These are phyloP conservation scores for Metarhizium robertsii DNA, from an alignment of 2,329 filamentous ascomycete species.

Conservation along the genomic window DNA sequence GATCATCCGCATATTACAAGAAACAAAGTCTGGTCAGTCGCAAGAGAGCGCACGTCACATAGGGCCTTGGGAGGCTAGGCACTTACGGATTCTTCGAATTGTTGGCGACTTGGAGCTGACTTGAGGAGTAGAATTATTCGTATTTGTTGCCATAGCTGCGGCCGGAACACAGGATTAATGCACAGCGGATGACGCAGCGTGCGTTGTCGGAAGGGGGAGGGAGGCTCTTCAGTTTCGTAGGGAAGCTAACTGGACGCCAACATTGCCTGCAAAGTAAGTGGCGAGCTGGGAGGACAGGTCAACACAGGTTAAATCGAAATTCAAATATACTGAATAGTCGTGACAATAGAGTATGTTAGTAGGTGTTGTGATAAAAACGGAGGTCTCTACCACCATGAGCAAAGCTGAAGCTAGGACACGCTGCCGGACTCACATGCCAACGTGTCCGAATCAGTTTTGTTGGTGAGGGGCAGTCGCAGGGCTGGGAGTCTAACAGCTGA, in stretches of 20 bases:
- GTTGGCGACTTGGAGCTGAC: slow-evolving; percentile 74
- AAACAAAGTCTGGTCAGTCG: no score
- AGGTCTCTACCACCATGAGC: background rate
- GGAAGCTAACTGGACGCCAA: background rate
- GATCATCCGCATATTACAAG: background rate
- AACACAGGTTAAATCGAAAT: background rate
- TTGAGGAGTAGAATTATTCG: slow-evolving; percentile 20
- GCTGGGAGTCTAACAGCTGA: background rate
- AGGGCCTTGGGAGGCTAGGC: background rate
- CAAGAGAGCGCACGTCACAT: background rate
- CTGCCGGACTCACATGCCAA: background rate
- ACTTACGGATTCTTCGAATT: slow-evolving; percentile 71
- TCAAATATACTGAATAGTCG: background rate
- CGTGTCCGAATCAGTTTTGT: background rate
- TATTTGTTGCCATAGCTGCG: slow-evolving; percentile 2
- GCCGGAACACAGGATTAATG: background rate
- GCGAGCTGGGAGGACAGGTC: background rate
- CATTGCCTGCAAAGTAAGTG: background rate
- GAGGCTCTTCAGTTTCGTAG: background rate
- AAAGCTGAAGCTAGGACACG: background rate
- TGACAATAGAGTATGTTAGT: background rate
- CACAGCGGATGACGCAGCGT: background rate
- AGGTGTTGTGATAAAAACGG: background rate
- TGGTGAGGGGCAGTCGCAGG: background rate
- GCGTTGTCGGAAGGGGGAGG: background rate